Conservation (phyloP, 352 stramenopile genomes). For the Pythium guiyangense region DNA sequence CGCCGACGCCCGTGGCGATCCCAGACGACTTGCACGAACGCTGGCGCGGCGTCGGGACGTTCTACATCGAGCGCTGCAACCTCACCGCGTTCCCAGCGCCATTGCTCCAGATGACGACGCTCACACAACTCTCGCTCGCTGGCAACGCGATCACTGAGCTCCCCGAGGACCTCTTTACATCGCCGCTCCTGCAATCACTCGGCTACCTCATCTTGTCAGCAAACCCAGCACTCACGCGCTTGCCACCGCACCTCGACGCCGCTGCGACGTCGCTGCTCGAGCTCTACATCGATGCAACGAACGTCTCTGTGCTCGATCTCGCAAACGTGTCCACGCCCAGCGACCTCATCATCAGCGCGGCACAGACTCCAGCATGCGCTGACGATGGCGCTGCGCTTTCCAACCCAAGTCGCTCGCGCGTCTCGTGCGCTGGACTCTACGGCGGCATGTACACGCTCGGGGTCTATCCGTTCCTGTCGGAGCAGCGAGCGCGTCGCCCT, state of each 20-base stretch:
- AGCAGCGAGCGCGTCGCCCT: neutral
- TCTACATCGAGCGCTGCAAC: conserved; percentile 6
- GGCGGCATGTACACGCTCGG: conserved; percentile 10
- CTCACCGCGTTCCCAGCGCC: neutral
- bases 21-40: conserved; percentile 2
- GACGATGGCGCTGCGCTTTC: neutral
- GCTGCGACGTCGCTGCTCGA: neutral
- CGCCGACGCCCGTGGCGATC: neutral
- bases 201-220: conserved; percentile 3
- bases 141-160: conserved; percentile 4
- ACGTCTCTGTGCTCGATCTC: neutral
- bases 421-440: conserved; percentile 4
- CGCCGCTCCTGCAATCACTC: conserved; percentile 1
- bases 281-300: conserved; percentile 6
- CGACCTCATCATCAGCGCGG: conserved; percentile 4
- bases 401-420: neutral
- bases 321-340: neutral
- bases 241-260: conserved; percentile 1
- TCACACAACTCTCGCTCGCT: conserved; percentile 5
- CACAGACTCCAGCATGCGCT: conserved; percentile 4
- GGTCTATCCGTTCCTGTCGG: conserved; percentile 1
- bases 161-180: neutral
- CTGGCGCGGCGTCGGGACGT: neutral
- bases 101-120: neutral
- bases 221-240: neutral